Percentiles rank a stretch among this genome's conserved stretches.
These are phyloP conservation scores for Penicillium aurantiogriseum DNA, from an alignment of 2,329 filamentous ascomycete genomes.

Conservation along the genomic window DNA sequence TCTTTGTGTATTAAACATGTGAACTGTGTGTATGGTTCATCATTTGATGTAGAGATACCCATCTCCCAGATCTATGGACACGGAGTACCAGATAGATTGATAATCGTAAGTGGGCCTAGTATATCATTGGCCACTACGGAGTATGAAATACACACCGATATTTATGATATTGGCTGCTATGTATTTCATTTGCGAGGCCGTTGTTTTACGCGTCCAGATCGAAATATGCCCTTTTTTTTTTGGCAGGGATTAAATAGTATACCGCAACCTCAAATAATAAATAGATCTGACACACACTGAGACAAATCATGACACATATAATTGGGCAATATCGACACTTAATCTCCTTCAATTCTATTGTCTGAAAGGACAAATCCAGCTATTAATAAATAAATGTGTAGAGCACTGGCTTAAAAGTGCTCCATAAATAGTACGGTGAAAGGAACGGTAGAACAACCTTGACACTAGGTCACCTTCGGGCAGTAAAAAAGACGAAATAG, in stretches of 20 bases:
- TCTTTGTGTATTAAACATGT: neutral
- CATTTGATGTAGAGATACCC: neutral
- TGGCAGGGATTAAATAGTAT: neutral
- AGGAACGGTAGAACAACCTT: neutral
- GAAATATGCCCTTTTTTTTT: neutral
- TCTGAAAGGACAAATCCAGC: neutral
- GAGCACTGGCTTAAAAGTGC: neutral
- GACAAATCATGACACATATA: neutral
- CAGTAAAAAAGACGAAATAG: neutral
- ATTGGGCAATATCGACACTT: neutral
- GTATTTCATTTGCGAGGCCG: neutral
- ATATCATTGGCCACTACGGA: neutral
- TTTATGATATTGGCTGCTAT: neutral
- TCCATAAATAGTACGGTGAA: neutral
- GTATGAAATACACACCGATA: neutral
- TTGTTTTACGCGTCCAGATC: neutral
- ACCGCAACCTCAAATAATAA: neutral
- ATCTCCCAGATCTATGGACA: neutral
- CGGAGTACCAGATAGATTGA: neutral
- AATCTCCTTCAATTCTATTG: neutral
- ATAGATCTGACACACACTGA: neutral
- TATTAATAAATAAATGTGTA: neutral
- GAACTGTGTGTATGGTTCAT: too few species aligned
- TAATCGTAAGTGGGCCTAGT: conserved; percentile 1
- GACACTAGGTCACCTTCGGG: too few species aligned